Conservation (phyloP, 2,329 filamentous ascomycete genomes). For the Colletotrichum lupini region DNA sequence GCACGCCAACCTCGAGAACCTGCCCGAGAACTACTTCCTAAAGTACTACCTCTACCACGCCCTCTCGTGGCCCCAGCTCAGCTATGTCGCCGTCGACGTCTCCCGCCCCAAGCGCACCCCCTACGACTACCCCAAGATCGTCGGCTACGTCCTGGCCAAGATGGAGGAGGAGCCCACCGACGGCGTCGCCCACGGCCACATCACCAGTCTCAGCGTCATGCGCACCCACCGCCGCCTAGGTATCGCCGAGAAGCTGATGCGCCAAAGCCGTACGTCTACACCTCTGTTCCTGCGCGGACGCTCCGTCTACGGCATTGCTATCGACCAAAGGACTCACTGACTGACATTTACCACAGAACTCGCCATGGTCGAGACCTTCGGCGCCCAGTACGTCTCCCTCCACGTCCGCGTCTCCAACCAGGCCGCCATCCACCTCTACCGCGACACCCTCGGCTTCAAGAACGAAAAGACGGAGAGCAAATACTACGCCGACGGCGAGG, state of each 20-base stretch:
- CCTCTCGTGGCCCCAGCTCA: constrained; percentile 96
- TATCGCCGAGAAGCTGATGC: constrained; percentile 97
- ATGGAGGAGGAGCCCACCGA: constrained; percentile 98
- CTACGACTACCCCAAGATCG: constrained; percentile 95
- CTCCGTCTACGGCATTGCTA: too few species aligned
- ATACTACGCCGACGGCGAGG: constrained; percentile 98
- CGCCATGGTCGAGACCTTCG: constrained; percentile 96
- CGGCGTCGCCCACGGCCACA: constrained; percentile 93
- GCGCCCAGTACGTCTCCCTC: constrained; percentile 91
- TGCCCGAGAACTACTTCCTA: constrained; percentile 99
- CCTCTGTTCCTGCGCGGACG: too few species aligned
- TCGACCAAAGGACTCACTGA: too few species aligned
- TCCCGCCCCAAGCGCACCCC: constrained; percentile 80
- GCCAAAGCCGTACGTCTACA: constrained; percentile 79
- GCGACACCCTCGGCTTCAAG: constrained; percentile 89
- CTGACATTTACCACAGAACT: constrained; percentile 62
- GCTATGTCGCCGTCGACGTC: constrained; percentile 94
- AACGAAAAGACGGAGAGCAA: constrained; percentile 87
- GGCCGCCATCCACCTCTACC: constrained; percentile 91
- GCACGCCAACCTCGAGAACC: constrained; percentile 98
- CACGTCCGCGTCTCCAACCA: constrained; percentile 96
- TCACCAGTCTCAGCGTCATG: constrained; percentile 96
- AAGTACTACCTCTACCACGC: constrained; percentile 99
- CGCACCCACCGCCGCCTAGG: constrained; percentile 90
- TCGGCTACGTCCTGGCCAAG: constrained; percentile 99